Conservation (phyloP, 2,329 filamentous ascomycete species). For the Colletotrichum incanum region DNA sequence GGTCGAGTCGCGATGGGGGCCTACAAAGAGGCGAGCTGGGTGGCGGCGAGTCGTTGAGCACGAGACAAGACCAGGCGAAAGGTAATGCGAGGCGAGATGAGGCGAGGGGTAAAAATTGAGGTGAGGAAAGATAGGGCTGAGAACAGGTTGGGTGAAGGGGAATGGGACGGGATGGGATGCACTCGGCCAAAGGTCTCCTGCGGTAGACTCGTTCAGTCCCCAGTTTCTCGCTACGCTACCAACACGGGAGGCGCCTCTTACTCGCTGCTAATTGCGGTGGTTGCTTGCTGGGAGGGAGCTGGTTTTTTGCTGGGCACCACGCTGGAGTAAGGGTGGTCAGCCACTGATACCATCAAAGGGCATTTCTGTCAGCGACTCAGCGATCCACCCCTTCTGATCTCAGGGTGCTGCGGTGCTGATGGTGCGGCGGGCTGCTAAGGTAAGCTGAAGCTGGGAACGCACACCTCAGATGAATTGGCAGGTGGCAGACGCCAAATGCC, state of each 20-base stretch:
- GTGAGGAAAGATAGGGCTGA: conserved; percentile 49
- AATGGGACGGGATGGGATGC: conserved; percentile 41
- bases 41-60: conserved; percentile 40
- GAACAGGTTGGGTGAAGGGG: conserved; percentile 42
- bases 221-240: conserved; percentile 25
- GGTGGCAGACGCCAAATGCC: conserved; percentile 36
- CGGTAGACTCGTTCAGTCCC: conserved; percentile 14
- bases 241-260: conserved; percentile 11
- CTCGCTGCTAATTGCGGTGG: conserved; percentile 8
- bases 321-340: conserved; percentile 19
- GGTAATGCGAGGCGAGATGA: conserved; percentile 36
- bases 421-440: conserved; percentile 8
- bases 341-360: conserved; percentile 24
- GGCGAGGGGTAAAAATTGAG: conserved; percentile 44
- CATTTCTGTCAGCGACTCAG: conserved; percentile 6
- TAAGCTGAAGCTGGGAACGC: conserved; percentile 23
- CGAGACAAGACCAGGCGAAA: conserved; percentile 36
- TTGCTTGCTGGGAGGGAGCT: conserved; percentile 13
- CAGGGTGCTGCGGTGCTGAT: conserved; percentile 15
- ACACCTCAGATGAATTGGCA: conserved; percentile 41
- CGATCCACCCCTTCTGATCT: background rate
- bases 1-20: conserved; percentile 38
- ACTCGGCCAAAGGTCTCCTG: conserved; percentile 42
- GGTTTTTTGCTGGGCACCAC: conserved; percentile 9
- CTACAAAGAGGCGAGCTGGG: conserved; percentile 38